Evolutionary conservation across 192 early-diverging fungal species (phyloP).

Genomic region (Coemansia sp.): DNA sequence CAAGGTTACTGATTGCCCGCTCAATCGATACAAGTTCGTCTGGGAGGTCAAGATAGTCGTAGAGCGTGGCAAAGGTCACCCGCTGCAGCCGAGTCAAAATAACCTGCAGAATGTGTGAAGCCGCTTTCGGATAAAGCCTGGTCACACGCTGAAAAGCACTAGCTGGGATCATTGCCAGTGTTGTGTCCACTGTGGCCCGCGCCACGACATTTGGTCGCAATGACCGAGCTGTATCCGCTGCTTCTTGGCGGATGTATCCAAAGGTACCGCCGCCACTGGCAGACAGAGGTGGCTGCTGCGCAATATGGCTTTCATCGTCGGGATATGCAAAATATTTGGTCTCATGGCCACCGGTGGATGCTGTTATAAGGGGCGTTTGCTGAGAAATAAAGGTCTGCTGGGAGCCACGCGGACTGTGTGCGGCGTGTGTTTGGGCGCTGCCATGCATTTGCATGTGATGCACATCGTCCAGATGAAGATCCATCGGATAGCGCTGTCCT

Average conservation of each 20-base stretch:
- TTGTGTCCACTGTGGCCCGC: conserved; percentile 83
- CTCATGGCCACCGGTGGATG: conserved; percentile 1
- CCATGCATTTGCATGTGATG: conserved; percentile 7
- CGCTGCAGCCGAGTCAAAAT: conserved; percentile 95
- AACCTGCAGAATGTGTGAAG: conserved; percentile 93
- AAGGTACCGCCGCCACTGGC: background rate
- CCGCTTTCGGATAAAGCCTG: conserved; percentile 87
- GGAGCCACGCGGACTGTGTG: background rate
- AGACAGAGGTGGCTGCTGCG: background rate
- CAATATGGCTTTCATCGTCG: background rate
- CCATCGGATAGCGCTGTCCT: background rate
- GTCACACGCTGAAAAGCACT: conserved; percentile 88
- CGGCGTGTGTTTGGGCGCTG: background rate
- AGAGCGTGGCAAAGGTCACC: conserved; percentile 88
- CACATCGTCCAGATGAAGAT: conserved; percentile 8
- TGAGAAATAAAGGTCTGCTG: conserved; percentile 9
- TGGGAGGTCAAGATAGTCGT: conserved; percentile 84
- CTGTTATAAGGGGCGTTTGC: background rate
- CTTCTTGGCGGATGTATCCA: background rate
- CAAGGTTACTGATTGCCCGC: conserved; percentile 75
- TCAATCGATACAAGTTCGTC: conserved; percentile 87
- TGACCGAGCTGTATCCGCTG: conserved; percentile 19
- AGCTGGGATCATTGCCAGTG: conserved; percentile 91
- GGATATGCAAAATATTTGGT: background rate
- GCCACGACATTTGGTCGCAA: conserved; percentile 78